Base-by-base conservation (phyloP, 176 grass and related monocot species). In the Bolboschoenus planiculmis region DNA sequence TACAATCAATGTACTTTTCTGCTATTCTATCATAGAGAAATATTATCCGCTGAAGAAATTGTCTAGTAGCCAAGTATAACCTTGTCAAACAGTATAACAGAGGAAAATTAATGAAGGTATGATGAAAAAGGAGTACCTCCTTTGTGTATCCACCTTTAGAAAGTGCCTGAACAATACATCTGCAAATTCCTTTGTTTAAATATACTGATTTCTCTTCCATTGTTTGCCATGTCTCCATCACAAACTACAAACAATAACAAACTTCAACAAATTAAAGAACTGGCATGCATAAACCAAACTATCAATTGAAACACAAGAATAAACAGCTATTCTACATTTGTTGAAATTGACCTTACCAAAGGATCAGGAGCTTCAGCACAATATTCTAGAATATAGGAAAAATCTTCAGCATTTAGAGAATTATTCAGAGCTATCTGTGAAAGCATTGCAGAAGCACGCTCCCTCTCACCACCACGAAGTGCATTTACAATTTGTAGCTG, bases 331-430 rank as follows among this genome's bases (percentile, higher is more conserved):
- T 63, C 16, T 77, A 56, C 8, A 62, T 20, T 54, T 18, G 34
- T 80, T 84, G 54, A 50, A 35, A 81, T 37, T 82, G 82, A 37
- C 78, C 58, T 91, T 93, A 98, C 95, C 92, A 91, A 83, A 54
- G 89, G 95, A 88, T 95, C 87, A 63, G 92, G 84, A 55, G 85
- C 82, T 50, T 87, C 39, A 62, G 92, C 90, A 70, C 90, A 95
- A 63, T 95, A 98, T 56, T 98, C 82, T 84, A 98, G 62, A 80
- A 95, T 93, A 87, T 83, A 87, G 84, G 87, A 86, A 83, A 97
- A 93, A 87, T 93, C 89, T 26, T 91, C 34, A 34, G 80, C 73
- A 85, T 35, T 85, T 54, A 95, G 78, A 13, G 66, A 30, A 37
- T 62, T 26, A 29, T 88, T 87, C 14, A 62, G 81, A 76, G 60